These are phyloP conservation scores for Candida glucosophila DNA, from an alignment of 1,139 yeast species.

Conservation along the genomic window DNA sequence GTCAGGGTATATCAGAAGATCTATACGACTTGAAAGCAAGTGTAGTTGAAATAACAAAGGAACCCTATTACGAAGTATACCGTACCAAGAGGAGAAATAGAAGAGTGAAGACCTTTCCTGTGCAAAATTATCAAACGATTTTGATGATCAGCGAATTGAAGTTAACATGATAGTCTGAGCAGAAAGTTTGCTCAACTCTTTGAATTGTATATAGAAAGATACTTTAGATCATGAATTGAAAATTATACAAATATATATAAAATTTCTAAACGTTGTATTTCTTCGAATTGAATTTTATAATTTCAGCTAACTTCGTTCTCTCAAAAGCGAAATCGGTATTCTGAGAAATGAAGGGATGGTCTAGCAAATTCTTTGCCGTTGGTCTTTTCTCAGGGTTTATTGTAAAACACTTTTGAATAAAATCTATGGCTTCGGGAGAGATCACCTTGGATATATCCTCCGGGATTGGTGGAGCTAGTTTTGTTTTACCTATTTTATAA, in stretches of 20 bases:
- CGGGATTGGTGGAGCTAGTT: constrained; percentile 90
- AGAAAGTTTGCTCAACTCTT: constrained; percentile 2
- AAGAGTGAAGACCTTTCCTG: constrained; percentile 68
- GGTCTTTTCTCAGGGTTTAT: constrained; percentile 81
- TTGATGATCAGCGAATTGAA: constrained; percentile 68
- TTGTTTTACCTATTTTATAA: constrained; percentile 64
- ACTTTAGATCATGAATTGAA: too few species aligned
- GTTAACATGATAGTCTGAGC: constrained; percentile 36
- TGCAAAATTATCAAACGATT: constrained; percentile 76
- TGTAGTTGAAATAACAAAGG: constrained; percentile 79
- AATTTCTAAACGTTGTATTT: constrained; percentile 9
- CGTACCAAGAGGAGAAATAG: constrained; percentile 76
- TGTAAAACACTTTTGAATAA: constrained; percentile 70
- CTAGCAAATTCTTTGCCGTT: constrained; percentile 63
- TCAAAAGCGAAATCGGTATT: constrained; percentile 48
- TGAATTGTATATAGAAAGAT: constrained; percentile 1
- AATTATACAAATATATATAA: not conserved
- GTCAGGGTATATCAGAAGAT: constrained; percentile 23
- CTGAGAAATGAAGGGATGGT: constrained; percentile 52
- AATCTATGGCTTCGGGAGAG: constrained; percentile 56
- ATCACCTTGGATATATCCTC: constrained; percentile 66
- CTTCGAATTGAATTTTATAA: constrained; percentile 25
- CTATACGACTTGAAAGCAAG: constrained; percentile 63
- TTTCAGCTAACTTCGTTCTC: constrained; percentile 53
- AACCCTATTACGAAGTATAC: constrained; percentile 54